Evolutionary conservation across 148 eudicot species (phyloP).

Genomic region (Oxyria digyna): DNA sequence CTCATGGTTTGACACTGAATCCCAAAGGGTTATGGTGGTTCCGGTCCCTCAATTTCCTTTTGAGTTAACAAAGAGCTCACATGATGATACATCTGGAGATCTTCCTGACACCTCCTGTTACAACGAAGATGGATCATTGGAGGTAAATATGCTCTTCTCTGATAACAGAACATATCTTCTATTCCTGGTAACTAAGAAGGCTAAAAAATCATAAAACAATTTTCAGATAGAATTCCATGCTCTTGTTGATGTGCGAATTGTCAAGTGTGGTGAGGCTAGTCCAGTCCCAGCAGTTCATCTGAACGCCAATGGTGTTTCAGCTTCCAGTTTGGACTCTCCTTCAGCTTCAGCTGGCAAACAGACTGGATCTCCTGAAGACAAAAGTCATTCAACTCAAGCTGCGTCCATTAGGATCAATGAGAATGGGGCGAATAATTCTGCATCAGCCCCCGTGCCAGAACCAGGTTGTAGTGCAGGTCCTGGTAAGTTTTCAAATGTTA

Average conservation of each 20-base stretch:
- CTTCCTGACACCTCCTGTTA: constrained; percentile 42
- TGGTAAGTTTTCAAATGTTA: background rate
- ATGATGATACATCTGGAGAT: constrained; percentile 29
- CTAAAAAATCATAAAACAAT: background rate
- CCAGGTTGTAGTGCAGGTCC: background rate
- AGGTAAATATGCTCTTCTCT: constrained; percentile 35
- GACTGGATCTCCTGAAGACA: background rate
- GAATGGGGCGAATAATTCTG: background rate
- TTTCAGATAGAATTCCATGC: constrained; percentile 1
- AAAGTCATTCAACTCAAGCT: background rate
- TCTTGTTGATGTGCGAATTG: background rate
- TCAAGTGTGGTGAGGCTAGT: background rate
- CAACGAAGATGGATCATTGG: constrained; percentile 81
- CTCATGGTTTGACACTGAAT: constrained; percentile 30
- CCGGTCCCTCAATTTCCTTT: constrained; percentile 68
- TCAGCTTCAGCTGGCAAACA: background rate
- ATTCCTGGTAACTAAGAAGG: background rate
- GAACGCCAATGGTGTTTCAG: background rate
- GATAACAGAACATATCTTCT: background rate
- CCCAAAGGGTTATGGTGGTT: constrained; percentile 34
- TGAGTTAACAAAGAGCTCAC: constrained; percentile 25
- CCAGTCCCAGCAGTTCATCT: background rate
- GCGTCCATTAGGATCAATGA: background rate
- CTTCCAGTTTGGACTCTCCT: background rate
- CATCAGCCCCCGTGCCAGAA: background rate